A percentile compares a stretch with the other conserved stretches of the same genome.
Evolutionary conservation across 176 grass and related monocot species (phyloP).

Genomic region (Guadua angustifolia): DNA sequence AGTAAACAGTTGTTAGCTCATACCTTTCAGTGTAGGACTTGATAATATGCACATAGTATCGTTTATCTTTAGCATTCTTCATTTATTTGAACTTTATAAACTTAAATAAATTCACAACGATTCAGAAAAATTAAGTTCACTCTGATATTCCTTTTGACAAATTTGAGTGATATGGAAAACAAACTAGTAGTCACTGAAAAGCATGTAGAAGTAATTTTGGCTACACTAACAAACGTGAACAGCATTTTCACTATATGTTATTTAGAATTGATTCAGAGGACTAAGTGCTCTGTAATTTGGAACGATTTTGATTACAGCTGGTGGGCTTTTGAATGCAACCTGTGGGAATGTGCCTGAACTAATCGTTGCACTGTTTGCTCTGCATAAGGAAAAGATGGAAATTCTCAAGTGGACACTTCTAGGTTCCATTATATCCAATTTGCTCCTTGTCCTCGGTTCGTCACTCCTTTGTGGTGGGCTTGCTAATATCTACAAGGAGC

Average conservation of each 20-base stretch:
- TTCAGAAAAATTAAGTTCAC: not conserved
- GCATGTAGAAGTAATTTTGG: not conserved
- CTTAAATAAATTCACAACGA: not conserved
- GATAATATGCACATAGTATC: not conserved
- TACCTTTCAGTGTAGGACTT: not conserved
- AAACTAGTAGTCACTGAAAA: not conserved
- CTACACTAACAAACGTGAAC: not conserved
- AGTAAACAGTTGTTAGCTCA: not conserved
- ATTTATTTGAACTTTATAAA: not conserved
- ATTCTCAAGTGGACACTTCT: conserved; percentile 75
- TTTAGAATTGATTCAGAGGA: conserved; percentile 4
- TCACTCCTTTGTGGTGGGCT: conserved; percentile 63
- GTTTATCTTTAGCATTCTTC: not conserved
- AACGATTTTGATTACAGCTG: conserved; percentile 48
- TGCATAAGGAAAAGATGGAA: conserved; percentile 64
- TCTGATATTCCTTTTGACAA: not conserved
- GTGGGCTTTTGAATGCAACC: conserved; percentile 75
- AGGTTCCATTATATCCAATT: conserved; percentile 71
- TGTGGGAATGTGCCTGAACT: conserved; percentile 73
- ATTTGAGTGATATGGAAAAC: not conserved
- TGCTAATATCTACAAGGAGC: conserved; percentile 59
- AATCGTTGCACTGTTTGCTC: conserved; percentile 63
- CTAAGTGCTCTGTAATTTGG: not conserved
- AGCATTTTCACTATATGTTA: not conserved
- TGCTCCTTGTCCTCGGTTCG: conserved; percentile 71